Evolutionary conservation across 2,329 filamentous ascomycete genomes (phyloP).

Genomic region (Aspergillus fumigatiaffinis): DNA sequence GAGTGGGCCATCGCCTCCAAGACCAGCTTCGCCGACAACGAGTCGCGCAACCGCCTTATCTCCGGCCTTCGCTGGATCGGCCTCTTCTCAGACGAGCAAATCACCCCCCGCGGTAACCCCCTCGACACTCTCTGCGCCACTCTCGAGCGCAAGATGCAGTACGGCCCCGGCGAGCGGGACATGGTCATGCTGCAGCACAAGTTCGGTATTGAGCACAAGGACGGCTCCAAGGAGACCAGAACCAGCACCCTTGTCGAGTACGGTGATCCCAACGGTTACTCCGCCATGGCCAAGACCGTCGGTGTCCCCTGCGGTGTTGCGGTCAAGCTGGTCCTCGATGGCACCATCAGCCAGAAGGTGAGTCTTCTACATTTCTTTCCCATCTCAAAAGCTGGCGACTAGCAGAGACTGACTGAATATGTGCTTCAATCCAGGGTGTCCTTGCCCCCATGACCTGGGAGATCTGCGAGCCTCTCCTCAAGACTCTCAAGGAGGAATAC

Average conservation of each 20-base stretch:
- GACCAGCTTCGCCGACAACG: constrained; percentile 64
- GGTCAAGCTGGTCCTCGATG: constrained; percentile 73
- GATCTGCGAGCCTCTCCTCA: constrained; percentile 69
- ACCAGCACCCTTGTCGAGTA: constrained; percentile 82
- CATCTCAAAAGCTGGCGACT: no score
- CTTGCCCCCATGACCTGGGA: constrained; percentile 71
- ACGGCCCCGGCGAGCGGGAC: constrained; percentile 76
- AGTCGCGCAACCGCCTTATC: constrained; percentile 67
- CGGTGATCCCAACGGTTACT: constrained; percentile 74
- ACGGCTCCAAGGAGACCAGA: constrained; percentile 71
- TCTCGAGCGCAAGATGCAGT: constrained; percentile 89
- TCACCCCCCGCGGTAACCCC: constrained; percentile 70
- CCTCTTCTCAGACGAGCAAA: constrained; percentile 64
- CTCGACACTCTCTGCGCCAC: constrained; percentile 88
- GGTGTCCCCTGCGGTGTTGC: constrained; percentile 72
- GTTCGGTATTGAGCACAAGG: constrained; percentile 79
- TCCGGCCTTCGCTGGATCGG: constrained; percentile 68
- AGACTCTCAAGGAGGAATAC: constrained; percentile 74
- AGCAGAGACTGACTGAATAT: neutral
- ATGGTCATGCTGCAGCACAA: constrained; percentile 62
- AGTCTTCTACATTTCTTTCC: constrained; percentile 1
- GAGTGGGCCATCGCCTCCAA: constrained; percentile 69
- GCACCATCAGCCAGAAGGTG: constrained; percentile 63
- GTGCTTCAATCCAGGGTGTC: constrained; percentile 49
- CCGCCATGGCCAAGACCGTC: constrained; percentile 78